phyloP scores from a whole-genome alignment of 768 basidiomycete genomes.

The Lyophyllum decastes region DNA sequence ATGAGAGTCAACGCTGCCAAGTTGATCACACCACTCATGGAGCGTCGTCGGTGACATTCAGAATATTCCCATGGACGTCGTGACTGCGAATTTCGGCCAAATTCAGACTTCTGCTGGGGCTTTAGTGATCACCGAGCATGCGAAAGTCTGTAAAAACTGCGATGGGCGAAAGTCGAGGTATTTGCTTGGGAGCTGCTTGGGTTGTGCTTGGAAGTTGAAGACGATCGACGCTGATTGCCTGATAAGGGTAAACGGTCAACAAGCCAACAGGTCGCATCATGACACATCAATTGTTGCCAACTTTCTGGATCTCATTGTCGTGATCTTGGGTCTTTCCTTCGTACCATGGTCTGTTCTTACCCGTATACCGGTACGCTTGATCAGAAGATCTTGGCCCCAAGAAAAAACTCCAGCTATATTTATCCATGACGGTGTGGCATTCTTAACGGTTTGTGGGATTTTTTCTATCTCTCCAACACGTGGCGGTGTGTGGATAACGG shows the following conservation, averaged over 20 bases:
- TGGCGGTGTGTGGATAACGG: slow-evolving; percentile 7
- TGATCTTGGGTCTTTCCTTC: slow-evolving; percentile 5
- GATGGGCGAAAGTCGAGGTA: not conserved
- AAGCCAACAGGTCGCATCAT: not conserved
- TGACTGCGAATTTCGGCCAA: not conserved
- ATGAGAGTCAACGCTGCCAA: not conserved
- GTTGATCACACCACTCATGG: slow-evolving; percentile 1
- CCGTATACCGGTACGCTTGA: not conserved
- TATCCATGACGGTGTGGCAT: slow-evolving; percentile 1
- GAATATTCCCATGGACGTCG: not conserved
- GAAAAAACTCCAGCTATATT: not conserved
- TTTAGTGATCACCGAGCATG: not conserved
- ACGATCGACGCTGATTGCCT: not conserved
- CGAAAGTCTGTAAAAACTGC: not conserved
- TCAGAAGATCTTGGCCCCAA: not conserved
- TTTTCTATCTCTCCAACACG: not conserved
- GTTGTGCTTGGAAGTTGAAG: not conserved
- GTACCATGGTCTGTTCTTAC: not conserved
- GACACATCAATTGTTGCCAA: not conserved
- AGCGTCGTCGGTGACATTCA: not conserved
- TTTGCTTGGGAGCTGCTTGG: not conserved
- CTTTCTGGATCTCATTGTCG: not conserved
- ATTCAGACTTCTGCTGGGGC: not conserved
- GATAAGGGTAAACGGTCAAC: not conserved
- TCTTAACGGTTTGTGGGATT: slow-evolving; percentile 2